A percentile compares a stretch with the other conserved stretches of the same genome.
Conservation (phyloP, 371 early-diverging fungal genomes). For the Saksenaea oblongispora region DNA sequence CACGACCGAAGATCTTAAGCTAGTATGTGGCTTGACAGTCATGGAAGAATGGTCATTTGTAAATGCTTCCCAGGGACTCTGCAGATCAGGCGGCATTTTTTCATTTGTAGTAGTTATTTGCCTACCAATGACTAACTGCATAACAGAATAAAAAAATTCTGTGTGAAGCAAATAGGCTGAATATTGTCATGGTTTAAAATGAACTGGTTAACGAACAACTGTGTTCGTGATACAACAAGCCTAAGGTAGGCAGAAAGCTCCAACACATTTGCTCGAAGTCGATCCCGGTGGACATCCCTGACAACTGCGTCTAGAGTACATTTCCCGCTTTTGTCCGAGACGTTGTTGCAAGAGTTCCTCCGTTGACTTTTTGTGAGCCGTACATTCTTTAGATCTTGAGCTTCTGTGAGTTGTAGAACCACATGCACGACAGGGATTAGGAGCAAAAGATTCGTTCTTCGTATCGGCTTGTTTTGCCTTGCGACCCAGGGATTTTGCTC, state of each 20-base stretch:
- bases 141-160: neutral
- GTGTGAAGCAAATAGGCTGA: neutral
- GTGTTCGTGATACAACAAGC: neutral
- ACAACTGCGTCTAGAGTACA: neutral
- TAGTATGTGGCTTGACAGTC: too few species aligned
- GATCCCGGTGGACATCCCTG: neutral
- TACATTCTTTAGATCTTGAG: neutral
- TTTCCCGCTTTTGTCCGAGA: neutral
- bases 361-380: neutral
- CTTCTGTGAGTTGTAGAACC: neutral
- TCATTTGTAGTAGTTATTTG: too few species aligned
- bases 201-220: neutral
- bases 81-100: too few species aligned
- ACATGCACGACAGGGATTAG: neutral
- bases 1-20: too few species aligned
- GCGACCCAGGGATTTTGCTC: neutral
- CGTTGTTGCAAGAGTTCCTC: neutral
- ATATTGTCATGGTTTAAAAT: neutral
- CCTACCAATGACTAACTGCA: neutral
- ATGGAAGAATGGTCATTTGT: too few species aligned
- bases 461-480: neutral
- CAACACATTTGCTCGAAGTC: neutral
- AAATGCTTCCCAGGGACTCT: too few species aligned
- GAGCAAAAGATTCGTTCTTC: neutral
- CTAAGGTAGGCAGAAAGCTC: neutral